Evolutionary conservation across 1,139 yeast species (phyloP).

Genomic region (Candida freyschussii): DNA sequence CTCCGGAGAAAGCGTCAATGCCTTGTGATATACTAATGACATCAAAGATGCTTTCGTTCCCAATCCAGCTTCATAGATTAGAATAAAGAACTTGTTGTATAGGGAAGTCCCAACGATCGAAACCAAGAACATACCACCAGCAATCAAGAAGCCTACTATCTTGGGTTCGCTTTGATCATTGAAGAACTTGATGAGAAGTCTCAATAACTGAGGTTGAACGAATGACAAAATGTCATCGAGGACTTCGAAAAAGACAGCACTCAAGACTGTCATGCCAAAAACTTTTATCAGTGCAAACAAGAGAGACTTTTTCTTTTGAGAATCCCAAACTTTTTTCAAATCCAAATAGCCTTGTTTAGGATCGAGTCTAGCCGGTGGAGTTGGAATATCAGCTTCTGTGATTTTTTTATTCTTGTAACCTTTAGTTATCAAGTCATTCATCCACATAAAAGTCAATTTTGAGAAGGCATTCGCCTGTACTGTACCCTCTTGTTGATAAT

Average conservation of each 20-base stretch:
- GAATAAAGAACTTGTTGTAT: conserved; percentile 48
- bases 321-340: conserved; percentile 35
- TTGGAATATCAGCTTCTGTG: conserved; percentile 47
- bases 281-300: conserved; percentile 40
- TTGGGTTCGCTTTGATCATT: conserved; percentile 35
- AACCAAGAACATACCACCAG: conserved; percentile 45
- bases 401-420: conserved; percentile 44
- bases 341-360: conserved; percentile 34
- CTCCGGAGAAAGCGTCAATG: conserved; percentile 43
- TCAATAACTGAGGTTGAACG: conserved; percentile 54
- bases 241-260: conserved; percentile 43
- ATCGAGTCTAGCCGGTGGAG: conserved; percentile 45
- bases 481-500: conserved; percentile 31
- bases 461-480: conserved; percentile 46
- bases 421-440: conserved; percentile 49
- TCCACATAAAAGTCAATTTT: conserved; percentile 53
- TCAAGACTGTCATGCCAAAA: conserved; percentile 42
- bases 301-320: conserved; percentile 36
- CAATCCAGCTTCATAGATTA: conserved; percentile 47
- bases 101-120: conserved; percentile 43
- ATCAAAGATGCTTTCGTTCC: conserved; percentile 48
- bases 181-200: conserved; percentile 45
- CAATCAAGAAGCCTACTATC: conserved; percentile 47
- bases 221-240: conserved; percentile 42
- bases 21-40: conserved; percentile 47